Evolutionary conservation across 192 early-diverging fungal species (phyloP), one percentile per base, ranked within the genome.

Genomic region (Cladochytrium replicatum): DNA sequence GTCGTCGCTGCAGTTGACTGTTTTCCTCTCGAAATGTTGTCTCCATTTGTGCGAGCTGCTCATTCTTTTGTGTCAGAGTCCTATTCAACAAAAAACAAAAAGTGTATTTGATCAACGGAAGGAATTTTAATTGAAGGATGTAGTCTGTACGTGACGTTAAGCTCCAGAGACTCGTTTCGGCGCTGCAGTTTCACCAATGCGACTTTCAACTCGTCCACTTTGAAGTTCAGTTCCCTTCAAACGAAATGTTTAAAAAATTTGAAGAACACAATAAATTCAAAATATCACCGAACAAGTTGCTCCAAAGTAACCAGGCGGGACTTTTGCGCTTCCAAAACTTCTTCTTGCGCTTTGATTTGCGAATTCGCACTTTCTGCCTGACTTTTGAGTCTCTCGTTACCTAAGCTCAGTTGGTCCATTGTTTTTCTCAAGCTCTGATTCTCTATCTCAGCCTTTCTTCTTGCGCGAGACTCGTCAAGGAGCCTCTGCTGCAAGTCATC

Each of bases 171-270:
- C 6, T 64, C 65, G 22, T 52, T 60, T 26, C 48, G 46, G 7
- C 64, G 51, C 28, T 63, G 41, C 26, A 52, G 57, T 41, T 67
- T 70, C 6, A 71, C 47, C 4, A 60, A 46, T 25, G 44, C 29
- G 17, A 76, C 74, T 52, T 48, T 15, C 37, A 75, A 54, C 51
- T 73, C 69, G 41, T 75, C 74, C 7, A 74, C 44, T 19, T 68
- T 62, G 32, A 74, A 76, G 19, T 65, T 54, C 11, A 56, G 21
- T 38, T 76, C 46, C 31, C 74, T 76, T n/a, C n/a, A n/a, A n/a
- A n/a, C n/a, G n/a, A n/a, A n/a, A n/a, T n/a, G n/a, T n/a, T n/a
- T n/a, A n/a, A n/a, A n/a, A n/a, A n/a, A n/a, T n/a, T n/a, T n/a
- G n/a, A n/a, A n/a, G n/a, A n/a, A n/a, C n/a, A n/a, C n/a, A n/a